These are phyloP conservation scores for Suhomyces emberorum DNA, from an alignment of 805 yeast genomes.

Conservation along the genomic window DNA sequence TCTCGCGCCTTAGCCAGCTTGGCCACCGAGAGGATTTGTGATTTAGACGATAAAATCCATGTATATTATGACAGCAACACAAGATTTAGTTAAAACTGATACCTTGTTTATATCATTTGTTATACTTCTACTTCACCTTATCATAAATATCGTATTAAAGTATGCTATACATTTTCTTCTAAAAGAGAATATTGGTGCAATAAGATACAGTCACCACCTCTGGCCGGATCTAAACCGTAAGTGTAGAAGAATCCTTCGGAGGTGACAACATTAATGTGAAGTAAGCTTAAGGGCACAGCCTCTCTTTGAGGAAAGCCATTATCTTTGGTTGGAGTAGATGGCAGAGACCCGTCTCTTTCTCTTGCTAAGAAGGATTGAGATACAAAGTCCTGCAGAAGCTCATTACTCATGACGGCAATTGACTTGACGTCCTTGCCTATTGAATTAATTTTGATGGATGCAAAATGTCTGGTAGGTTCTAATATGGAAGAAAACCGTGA, in stretches of 20 bases:
- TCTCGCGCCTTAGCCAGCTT: slow-evolving; percentile 51
- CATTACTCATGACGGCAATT: slow-evolving; percentile 43
- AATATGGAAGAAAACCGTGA: slow-evolving; percentile 74
- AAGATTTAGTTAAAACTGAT: too few species aligned
- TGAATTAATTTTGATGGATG: slow-evolving; percentile 67
- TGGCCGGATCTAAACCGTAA: slow-evolving; percentile 76
- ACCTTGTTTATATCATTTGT: too few species aligned
- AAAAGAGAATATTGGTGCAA: slow-evolving; percentile 64
- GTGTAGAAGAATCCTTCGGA: slow-evolving; percentile 78
- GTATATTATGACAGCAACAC: too few species aligned
- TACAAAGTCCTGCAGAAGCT: slow-evolving; percentile 27
- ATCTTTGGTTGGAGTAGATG: slow-evolving; percentile 7
- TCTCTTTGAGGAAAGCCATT: slow-evolving; percentile 16
- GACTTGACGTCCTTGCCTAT: slow-evolving; percentile 40
- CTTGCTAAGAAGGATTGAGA: slow-evolving; percentile 26
- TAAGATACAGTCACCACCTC: slow-evolving; percentile 91
- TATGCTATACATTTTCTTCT: too few species aligned
- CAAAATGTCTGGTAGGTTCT: slow-evolving; percentile 91
- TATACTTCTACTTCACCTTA: too few species aligned
- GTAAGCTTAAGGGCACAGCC: slow-evolving; percentile 25
- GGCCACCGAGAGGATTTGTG: slow-evolving; percentile 40
- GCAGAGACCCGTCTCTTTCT: slow-evolving; percentile 13
- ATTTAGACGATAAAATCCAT: too few species aligned
- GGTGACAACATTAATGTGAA: slow-evolving; percentile 68
- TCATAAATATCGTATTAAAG: too few species aligned